Base-by-base conservation (phyloP, 129 eudicot genomes). In the Tagetes erecta region DNA sequence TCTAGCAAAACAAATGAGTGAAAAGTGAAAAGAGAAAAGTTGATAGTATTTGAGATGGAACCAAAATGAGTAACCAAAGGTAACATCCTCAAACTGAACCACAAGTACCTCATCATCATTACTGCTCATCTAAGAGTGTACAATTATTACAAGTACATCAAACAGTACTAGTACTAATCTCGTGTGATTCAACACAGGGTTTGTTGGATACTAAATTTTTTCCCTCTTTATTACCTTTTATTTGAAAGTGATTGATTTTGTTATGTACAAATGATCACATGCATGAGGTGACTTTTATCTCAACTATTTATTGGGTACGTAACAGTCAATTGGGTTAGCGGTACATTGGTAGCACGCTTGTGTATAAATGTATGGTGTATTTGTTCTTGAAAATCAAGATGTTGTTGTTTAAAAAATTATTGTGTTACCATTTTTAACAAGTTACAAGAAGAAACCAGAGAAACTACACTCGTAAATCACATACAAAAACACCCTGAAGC, bases 41-140 rank as follows among this genome's bases (percentile, higher is more conserved):
- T 33, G 6, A 7, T n/a, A 71, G 38, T 63, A 71, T 50, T 78
- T 78, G 78, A 72, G 63, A 78, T 51, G 73, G 77, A 78, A 78
- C 78, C 59, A 78, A 63, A 63, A 70, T 70, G 82, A 50, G 77
- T 71, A 76, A 77, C 76, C 56, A 63, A 64, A 52, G 36, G 66
- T n/a, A 70, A 71, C 44, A 70, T 70, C 76, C 72, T 64, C 67
- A 35, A 79, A 72, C 78, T 71, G 81, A 71, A 71, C 67, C 60
- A 72, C 59, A 71, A 63, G 73, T 71, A 64, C 20, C 66, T 60
- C 3, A 9, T 30, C 60, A 51, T 20, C 72, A 13, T n/a, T 10
- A 8, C 52, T 78, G 78, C 64, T 78, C 58, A 78, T 71, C 82
- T 78, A 50, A 71, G 77, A 71, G 82, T 78, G 72, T 78, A 64